A percentile compares a stretch with the other conserved stretches of the same genome.
Conservation (phyloP, 495 filamentous ascomycete genomes). For the Sordaria brevicollis region DNA sequence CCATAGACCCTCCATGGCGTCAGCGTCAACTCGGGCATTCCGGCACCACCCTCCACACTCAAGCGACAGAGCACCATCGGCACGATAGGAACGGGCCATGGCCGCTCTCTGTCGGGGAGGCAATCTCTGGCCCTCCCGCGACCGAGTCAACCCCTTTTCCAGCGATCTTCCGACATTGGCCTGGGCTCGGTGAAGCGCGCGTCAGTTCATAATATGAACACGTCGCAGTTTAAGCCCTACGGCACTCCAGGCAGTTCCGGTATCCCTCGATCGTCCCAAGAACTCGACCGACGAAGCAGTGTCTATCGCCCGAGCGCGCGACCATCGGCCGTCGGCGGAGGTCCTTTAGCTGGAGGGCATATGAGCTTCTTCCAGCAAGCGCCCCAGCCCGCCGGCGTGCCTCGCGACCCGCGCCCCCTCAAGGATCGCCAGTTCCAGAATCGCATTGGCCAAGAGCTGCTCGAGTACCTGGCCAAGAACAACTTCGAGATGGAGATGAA, state of each 20-base stretch:
- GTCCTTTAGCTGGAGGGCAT: conserved; percentile 37
- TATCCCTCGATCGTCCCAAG: conserved; percentile 26
- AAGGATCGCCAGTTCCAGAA: conserved; percentile 69
- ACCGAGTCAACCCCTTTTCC: conserved; percentile 75
- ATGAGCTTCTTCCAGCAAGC: conserved; percentile 90
- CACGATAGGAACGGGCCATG: conserved; percentile 47
- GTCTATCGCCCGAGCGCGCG: conserved; percentile 57
- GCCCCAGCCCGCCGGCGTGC: conserved; percentile 65
- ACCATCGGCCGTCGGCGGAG: conserved; percentile 41
- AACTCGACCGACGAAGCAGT: conserved; percentile 66
- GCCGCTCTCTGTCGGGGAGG: conserved; percentile 67
- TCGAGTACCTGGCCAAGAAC: conserved; percentile 81
- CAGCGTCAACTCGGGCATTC: conserved; percentile 69
- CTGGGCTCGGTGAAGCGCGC: conserved; percentile 80
- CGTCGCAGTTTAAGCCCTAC: conserved; percentile 51
- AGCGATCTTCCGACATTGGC: conserved; percentile 71
- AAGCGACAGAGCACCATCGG: conserved; percentile 85
- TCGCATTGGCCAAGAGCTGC: conserved; percentile 75
- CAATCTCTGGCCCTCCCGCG: conserved; percentile 74
- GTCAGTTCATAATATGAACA: conserved; percentile 57
- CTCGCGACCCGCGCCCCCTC: conserved; percentile 80
- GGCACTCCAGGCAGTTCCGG: conserved; percentile 29
- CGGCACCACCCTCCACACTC: conserved; percentile 86
- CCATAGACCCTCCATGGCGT: conserved; percentile 66
- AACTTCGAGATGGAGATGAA: conserved; percentile 98